Evolutionary conservation across 352 stramenopile species (phyloP).

Genomic region (Pythium sp.): DNA sequence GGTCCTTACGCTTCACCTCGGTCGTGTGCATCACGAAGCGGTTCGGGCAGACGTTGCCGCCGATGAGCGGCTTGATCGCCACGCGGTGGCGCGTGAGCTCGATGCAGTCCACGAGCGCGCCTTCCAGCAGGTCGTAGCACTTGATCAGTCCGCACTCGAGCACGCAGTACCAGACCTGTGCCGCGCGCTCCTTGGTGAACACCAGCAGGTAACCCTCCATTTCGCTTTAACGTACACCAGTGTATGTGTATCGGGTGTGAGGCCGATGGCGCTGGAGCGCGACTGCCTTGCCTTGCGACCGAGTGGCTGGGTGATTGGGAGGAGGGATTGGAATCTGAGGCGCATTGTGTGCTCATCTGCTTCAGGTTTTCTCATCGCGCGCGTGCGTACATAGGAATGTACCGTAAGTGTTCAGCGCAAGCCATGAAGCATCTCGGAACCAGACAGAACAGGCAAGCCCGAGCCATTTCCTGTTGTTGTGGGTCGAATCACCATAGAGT

Average conservation of each 20-base stretch:
- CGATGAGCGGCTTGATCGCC: constrained; percentile 43
- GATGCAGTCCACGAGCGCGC: constrained; percentile 32
- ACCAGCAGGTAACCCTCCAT: constrained; percentile 81
- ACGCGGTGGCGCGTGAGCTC: constrained; percentile 66
- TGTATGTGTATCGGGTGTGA: constrained; percentile 1
- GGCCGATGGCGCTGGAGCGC: constrained; percentile 1
- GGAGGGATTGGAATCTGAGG: neutral
- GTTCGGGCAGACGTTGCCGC: constrained; percentile 59
- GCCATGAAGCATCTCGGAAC: neutral
- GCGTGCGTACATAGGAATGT: neutral
- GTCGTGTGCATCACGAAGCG: constrained; percentile 53
- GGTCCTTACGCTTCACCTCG: constrained; percentile 53
- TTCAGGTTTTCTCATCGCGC: neutral
- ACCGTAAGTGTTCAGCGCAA: neutral
- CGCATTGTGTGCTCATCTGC: neutral
- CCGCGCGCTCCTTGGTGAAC: constrained; percentile 39
- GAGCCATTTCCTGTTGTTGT: neutral
- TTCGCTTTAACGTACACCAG: neutral
- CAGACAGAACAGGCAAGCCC: neutral
- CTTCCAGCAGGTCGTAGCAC: constrained; percentile 41
- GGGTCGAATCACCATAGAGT: neutral
- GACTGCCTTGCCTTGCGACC: neutral
- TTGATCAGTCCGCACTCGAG: constrained; percentile 63
- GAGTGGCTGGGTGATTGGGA: neutral
- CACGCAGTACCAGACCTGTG: constrained; percentile 62